These are phyloP conservation scores for Diphasiastrum complanatum DNA, from an alignment of 83 land plant genomes.

Conservation along the genomic window DNA sequence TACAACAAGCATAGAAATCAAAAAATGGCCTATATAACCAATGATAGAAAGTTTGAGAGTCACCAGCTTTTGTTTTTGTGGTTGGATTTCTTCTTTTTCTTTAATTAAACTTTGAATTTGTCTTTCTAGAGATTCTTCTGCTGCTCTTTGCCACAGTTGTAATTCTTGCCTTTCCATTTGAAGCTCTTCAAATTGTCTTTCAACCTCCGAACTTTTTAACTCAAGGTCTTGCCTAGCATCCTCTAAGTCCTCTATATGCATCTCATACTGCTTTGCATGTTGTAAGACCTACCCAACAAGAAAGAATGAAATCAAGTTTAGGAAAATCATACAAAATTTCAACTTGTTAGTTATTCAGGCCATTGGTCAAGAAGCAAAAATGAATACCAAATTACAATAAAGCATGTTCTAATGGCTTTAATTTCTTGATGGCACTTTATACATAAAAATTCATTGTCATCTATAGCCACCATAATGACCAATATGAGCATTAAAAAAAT, in stretches of 20 bases:
- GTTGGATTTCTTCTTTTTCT: slow-evolving; percentile 21
- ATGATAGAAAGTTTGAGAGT: too few species aligned
- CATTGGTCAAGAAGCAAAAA: too few species aligned
- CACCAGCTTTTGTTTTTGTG: slow-evolving; percentile 28
- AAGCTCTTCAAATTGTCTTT: slow-evolving; percentile 22
- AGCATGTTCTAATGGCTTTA: too few species aligned
- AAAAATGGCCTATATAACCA: too few species aligned
- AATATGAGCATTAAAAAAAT: too few species aligned
- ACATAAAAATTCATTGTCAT: too few species aligned
- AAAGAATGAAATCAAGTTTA: neutral
- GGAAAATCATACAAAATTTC: too few species aligned
- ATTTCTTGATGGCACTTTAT: too few species aligned
- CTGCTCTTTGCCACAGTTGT: slow-evolving; percentile 24
- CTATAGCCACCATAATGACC: too few species aligned
- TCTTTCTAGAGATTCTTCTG: slow-evolving; percentile 26
- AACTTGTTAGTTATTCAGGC: too few species aligned
- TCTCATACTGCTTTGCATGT: slow-evolving; percentile 20
- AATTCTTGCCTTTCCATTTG: slow-evolving; percentile 26
- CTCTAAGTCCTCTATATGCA: slow-evolving; percentile 19
- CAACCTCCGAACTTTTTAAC: slow-evolving; percentile 10
- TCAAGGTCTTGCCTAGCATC: slow-evolving; percentile 8
- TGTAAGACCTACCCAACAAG: slow-evolving; percentile 14
- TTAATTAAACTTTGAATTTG: slow-evolving; percentile 20
- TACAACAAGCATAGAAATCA: too few species aligned
- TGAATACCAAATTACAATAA: too few species aligned